Evolutionary conservation across 2,329 filamentous ascomycete species (phyloP).

Genomic region (Fusarium sp.): DNA sequence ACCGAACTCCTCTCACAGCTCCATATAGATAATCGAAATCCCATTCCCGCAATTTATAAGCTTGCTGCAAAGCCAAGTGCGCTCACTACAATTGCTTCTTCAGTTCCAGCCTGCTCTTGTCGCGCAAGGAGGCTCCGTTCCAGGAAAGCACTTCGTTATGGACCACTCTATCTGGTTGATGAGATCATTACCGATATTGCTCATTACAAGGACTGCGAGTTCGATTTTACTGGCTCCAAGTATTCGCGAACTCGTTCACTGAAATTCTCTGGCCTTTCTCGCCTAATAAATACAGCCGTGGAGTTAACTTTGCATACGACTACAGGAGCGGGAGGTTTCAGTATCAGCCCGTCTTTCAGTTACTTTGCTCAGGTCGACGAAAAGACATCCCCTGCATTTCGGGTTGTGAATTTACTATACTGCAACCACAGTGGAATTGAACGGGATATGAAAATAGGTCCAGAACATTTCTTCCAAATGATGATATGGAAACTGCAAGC

Average conservation of each 20-base stretch:
- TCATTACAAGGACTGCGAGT: not conserved
- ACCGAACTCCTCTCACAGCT: not conserved
- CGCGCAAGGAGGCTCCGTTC: fast-evolving
- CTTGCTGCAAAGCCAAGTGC: not conserved
- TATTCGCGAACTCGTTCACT: fast-evolving
- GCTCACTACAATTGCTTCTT: not conserved
- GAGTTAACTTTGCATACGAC: not conserved
- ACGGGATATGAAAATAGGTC: too few relatives aligned
- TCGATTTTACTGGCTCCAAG: not conserved
- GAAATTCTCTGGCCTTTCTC: not conserved
- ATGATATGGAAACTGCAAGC: not conserved
- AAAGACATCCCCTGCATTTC: not conserved
- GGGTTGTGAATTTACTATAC: not conserved
- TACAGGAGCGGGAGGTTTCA: not conserved
- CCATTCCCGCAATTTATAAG: not conserved
- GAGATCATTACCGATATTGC: fast-evolving
- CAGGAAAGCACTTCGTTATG: not conserved
- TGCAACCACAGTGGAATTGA: too few relatives aligned
- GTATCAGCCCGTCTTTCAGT: not conserved
- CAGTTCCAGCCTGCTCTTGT: not conserved
- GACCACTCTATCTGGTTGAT: not conserved
- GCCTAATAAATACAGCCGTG: not conserved
- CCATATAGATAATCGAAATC: fast-evolving
- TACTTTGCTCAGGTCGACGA: not conserved
- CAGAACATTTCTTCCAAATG: not conserved